These are phyloP conservation scores for Gossypium davidsonii DNA, from an alignment of 441 rosid species.

Conservation along the genomic window DNA sequence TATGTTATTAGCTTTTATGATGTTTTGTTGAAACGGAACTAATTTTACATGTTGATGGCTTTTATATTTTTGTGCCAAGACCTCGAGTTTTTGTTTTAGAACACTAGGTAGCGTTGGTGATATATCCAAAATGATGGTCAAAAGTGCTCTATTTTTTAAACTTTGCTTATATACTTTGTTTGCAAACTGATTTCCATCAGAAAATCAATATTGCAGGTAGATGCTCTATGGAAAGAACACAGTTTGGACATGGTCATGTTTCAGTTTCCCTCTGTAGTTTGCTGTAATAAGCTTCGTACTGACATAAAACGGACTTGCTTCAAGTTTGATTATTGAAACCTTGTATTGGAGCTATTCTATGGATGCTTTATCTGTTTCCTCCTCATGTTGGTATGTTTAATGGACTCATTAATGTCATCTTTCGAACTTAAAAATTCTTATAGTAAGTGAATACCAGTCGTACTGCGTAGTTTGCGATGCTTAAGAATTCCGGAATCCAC, in stretches of 20 bases:
- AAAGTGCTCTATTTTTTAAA: background rate
- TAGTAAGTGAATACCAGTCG: background rate
- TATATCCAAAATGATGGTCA: background rate
- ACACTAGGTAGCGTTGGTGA: background rate
- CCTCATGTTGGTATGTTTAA: background rate
- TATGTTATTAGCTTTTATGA: background rate
- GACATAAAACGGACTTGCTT: background rate
- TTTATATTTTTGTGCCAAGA: background rate
- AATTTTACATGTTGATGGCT: background rate
- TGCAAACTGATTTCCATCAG: background rate
- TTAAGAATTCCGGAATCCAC: too few relatives aligned
- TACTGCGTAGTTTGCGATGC: too few relatives aligned
- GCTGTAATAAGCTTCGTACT: slow-evolving; percentile 1
- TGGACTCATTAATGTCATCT: background rate
- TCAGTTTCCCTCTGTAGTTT: slow-evolving; percentile 3
- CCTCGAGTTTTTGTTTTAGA: background rate
- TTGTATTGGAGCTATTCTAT: background rate
- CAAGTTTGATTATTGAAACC: background rate
- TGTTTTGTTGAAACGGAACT: background rate
- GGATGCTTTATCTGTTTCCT: background rate
- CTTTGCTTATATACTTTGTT: background rate
- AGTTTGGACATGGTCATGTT: background rate
- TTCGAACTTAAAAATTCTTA: background rate
- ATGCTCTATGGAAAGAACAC: background rate
- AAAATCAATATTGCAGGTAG: background rate